Conservation (phyloP, 768 basidiomycete genomes). For the Cystobasidium onofrii region DNA sequence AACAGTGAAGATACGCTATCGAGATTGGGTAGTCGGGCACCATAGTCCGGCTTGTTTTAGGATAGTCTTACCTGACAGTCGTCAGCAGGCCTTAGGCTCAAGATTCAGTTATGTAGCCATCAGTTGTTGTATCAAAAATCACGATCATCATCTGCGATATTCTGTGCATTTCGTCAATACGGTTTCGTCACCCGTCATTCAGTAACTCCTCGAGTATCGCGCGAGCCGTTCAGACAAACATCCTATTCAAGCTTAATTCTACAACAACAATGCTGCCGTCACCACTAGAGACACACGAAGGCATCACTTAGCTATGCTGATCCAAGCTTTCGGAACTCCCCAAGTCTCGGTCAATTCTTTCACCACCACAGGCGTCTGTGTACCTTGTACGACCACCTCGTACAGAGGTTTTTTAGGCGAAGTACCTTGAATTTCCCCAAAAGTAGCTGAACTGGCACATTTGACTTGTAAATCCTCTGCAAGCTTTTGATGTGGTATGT, state of each 20-base stretch:
- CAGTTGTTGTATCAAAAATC: too few species aligned
- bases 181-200: too few species aligned
- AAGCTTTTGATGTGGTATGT: constrained; percentile 9
- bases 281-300: background rate
- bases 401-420: constrained; percentile 27
- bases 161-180: too few species aligned
- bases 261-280: background rate
- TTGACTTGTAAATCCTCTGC: constrained; percentile 26
- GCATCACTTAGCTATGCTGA: background rate
- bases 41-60: background rate
- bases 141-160: too few species aligned
- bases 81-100: too few species aligned
- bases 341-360: constrained; percentile 20
- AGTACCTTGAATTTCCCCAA: background rate
- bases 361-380: background rate
- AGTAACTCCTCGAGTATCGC: too few species aligned
- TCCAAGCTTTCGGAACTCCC: constrained; percentile 22
- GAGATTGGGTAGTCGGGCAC: constrained; percentile 42
- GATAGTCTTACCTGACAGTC: too few species aligned
- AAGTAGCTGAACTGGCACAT: constrained; percentile 26
- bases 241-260: background rate
- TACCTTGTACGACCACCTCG: constrained; percentile 26
- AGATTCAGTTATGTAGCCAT: background rate
- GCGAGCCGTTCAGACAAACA: too few species aligned
- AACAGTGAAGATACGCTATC: constrained; percentile 49